A percentile compares a stretch with the other conserved stretches of the same genome.
Evolutionary conservation across 495 filamentous ascomycete genomes (phyloP).

Genomic region (Penicillium psychrofluorescens): DNA sequence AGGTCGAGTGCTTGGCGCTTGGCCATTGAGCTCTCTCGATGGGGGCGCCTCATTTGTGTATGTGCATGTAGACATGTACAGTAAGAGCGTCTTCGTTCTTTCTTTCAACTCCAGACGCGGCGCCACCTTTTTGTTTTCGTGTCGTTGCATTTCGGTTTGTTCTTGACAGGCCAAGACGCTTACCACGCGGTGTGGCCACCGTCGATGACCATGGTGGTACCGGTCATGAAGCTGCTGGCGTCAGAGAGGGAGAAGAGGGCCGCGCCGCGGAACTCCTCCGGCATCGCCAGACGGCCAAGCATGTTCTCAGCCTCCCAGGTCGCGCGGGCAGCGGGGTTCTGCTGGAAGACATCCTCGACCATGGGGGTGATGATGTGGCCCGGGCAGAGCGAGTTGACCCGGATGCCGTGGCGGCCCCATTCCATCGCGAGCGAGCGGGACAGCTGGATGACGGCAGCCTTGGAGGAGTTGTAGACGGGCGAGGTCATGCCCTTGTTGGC

Average conservation of each 20-base stretch:
- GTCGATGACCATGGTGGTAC: conserved; percentile 52
- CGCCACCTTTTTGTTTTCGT: too few relatives aligned
- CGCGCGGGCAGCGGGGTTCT: conserved; percentile 49
- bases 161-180: not conserved
- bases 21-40: too few relatives aligned
- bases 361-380: conserved; percentile 70
- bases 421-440: conserved; percentile 62
- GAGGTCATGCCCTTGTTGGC: conserved; percentile 67
- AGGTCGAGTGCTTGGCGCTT: too few relatives aligned
- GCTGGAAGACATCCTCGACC: conserved; percentile 59
- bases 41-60: too few relatives aligned
- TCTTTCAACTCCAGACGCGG: too few relatives aligned
- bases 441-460: conserved; percentile 63
- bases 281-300: conserved; percentile 54
- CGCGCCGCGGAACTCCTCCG: conserved; percentile 60
- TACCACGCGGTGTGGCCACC: conserved; percentile 57
- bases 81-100: too few relatives aligned
- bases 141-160: too few relatives aligned
- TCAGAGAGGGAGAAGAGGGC: conserved; percentile 55
- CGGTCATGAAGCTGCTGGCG: conserved; percentile 68
- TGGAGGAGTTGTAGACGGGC: conserved; percentile 63
- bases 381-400: conserved; percentile 61
- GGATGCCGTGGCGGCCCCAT: conserved; percentile 60
- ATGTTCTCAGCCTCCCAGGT: conserved; percentile 65
- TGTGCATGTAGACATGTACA: too few relatives aligned